Evolutionary conservation across 2,329 filamentous ascomycete genomes (phyloP).

Genomic region (Cephalotrichum gorgonifer): DNA sequence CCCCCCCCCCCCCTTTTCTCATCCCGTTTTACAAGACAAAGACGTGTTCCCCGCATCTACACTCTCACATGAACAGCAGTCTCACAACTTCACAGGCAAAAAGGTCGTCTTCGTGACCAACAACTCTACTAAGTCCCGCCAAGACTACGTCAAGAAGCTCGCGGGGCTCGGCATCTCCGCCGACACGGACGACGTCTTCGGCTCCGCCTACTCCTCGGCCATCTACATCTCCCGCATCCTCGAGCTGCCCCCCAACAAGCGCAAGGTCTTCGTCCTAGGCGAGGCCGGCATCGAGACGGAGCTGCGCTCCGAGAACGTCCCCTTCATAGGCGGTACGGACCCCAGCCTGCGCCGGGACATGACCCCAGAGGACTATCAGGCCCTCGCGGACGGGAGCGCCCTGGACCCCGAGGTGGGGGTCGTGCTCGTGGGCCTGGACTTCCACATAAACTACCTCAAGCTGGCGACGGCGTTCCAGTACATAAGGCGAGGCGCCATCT

Average conservation of each 20-base stretch:
- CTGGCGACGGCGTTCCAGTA: slow-evolving; percentile 78
- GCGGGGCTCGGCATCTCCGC: slow-evolving; percentile 69
- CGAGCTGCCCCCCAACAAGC: slow-evolving; percentile 63
- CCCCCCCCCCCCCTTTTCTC: slow-evolving; percentile 4
- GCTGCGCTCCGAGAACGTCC: slow-evolving; percentile 66
- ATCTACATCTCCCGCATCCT: slow-evolving; percentile 95
- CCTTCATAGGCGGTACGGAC: slow-evolving; percentile 81
- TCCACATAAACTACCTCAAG: slow-evolving; percentile 93
- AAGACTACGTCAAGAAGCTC: slow-evolving; percentile 89
- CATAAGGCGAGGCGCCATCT: slow-evolving; percentile 68
- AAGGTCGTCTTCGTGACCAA: slow-evolving; percentile 94
- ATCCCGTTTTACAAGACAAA: slow-evolving; percentile 1
- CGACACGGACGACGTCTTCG: slow-evolving; percentile 83
- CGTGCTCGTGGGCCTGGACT: slow-evolving; percentile 84
- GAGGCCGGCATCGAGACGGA: slow-evolving; percentile 89
- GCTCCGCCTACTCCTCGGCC: slow-evolving; percentile 86
- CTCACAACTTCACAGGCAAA: slow-evolving; percentile 53
- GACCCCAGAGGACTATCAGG: slow-evolving; percentile 66
- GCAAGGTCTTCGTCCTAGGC: slow-evolving; percentile 90
- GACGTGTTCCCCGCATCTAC: not conserved
- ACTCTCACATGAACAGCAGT: not conserved
- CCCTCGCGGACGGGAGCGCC: slow-evolving; percentile 62
- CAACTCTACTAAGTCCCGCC: slow-evolving; percentile 93
- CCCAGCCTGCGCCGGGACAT: slow-evolving; percentile 67
- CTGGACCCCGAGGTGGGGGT: slow-evolving; percentile 84